Evolutionary conservation across 805 yeast species (phyloP).

Genomic region (Ogataea pini): DNA sequence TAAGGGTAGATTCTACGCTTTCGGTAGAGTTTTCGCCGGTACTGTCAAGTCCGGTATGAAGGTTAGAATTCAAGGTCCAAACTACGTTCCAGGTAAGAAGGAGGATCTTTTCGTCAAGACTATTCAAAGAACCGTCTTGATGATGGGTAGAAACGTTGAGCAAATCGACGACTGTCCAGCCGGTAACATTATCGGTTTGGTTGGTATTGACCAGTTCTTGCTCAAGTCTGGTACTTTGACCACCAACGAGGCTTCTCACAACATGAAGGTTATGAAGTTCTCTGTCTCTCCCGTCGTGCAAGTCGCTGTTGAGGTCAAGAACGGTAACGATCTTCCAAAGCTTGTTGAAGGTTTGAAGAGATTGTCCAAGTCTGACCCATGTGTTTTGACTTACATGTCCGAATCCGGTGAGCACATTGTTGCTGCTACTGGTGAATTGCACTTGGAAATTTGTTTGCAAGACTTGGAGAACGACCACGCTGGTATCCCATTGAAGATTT

Average conservation of each 20-base stretch:
- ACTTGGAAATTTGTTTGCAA: constrained; percentile 93
- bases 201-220: constrained; percentile 99
- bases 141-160: constrained; percentile 99
- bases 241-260: constrained; percentile 95
- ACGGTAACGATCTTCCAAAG: constrained; percentile 99
- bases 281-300: constrained; percentile 99
- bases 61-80: constrained; percentile 99
- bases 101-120: constrained; percentile 96
- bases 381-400: constrained; percentile 85
- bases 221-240: constrained; percentile 99
- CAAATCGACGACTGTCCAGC: constrained; percentile 99
- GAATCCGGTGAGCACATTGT: constrained; percentile 99
- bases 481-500: constrained; percentile 96
- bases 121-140: constrained; percentile 97
- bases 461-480: constrained; percentile 99
- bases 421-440: constrained; percentile 99
- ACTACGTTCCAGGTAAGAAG: constrained; percentile 98
- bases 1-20: constrained; percentile 99
- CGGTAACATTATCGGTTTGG: constrained; percentile 99
- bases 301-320: constrained; percentile 99
- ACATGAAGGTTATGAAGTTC: constrained; percentile 99
- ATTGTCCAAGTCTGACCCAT: constrained; percentile 99
- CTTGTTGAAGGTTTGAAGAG: constrained; percentile 99
- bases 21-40: constrained; percentile 99
- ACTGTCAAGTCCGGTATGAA: constrained; percentile 98